A percentile compares a stretch with the other conserved stretches of the same genome.
phyloP scores from a whole-genome alignment of 1,284 basidiomycete species.

The Megacollybia platyphylla region DNA sequence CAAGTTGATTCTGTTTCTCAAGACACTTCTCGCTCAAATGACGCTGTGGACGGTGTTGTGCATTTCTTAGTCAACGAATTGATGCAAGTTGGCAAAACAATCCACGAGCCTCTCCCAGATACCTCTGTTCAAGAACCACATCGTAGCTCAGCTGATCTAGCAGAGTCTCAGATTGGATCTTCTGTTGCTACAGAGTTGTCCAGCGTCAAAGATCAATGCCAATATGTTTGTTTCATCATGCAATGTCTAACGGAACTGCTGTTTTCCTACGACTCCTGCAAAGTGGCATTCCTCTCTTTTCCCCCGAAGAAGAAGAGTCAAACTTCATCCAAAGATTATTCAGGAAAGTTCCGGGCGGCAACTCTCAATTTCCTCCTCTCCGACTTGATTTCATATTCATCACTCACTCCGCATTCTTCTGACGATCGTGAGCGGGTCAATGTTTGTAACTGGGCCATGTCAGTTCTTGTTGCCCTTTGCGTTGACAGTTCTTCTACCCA shows the following conservation, averaged over 20 bases:
- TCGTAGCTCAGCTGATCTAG: slow-evolving; percentile 3
- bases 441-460: slow-evolving; percentile 84
- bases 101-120: slow-evolving; percentile 14
- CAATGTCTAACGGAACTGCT: slow-evolving; percentile 86
- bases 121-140: slow-evolving; percentile 6
- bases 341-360: slow-evolving; percentile 41
- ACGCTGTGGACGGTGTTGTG: slow-evolving; percentile 52
- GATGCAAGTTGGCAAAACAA: slow-evolving; percentile 42
- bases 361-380: slow-evolving; percentile 69
- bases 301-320: slow-evolving; percentile 55
- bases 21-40: slow-evolving; percentile 14
- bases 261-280: slow-evolving; percentile 90
- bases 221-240: slow-evolving; percentile 83
- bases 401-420: slow-evolving; percentile 45
- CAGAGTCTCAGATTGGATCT: background rate
- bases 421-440: slow-evolving; percentile 46
- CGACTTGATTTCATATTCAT: slow-evolving; percentile 71
- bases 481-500: slow-evolving; percentile 62
- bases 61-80: slow-evolving; percentile 68
- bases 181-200: background rate
- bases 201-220: slow-evolving; percentile 23
- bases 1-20: slow-evolving; percentile 43
- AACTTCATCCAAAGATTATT: slow-evolving; percentile 47
- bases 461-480: slow-evolving; percentile 84
- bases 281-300: slow-evolving; percentile 76